Evolutionary conservation across 257 asterid species (phyloP).

Genomic region (Hygrophila difformis): DNA sequence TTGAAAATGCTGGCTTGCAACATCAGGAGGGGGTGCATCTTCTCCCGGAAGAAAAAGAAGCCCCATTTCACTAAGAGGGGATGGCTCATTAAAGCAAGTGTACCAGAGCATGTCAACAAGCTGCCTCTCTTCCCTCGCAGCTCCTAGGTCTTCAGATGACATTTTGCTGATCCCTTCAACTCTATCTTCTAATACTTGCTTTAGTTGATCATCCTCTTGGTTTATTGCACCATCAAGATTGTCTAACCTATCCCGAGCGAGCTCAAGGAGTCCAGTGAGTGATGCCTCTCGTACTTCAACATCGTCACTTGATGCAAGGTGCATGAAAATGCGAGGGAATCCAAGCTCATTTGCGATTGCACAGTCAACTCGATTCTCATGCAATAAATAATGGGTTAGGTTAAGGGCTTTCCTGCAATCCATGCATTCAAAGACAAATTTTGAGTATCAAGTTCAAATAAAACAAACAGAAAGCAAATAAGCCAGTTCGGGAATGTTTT

Average conservation of each 20-base stretch:
- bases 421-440: background rate
- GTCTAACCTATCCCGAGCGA: constrained; percentile 34
- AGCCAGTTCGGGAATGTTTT: no score
- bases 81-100: constrained; percentile 48
- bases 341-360: constrained; percentile 50
- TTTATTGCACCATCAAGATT: constrained; percentile 10
- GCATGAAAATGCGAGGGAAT: constrained; percentile 57
- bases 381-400: constrained; percentile 54
- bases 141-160: constrained; percentile 70
- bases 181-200: constrained; percentile 57
- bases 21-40: constrained; percentile 79
- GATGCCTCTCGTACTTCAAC: constrained; percentile 79
- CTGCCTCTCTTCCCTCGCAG: constrained; percentile 72
- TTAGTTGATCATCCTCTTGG: constrained; percentile 54
- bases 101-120: constrained; percentile 84
- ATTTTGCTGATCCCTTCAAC: constrained; percentile 46
- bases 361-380: constrained; percentile 53
- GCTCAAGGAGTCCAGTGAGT: constrained; percentile 60
- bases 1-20: constrained; percentile 68
- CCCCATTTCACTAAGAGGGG: constrained; percentile 70
- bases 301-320: constrained; percentile 72
- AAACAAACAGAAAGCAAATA: no score
- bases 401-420: constrained; percentile 79
- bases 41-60: constrained; percentile 70
- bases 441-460: background rate